phyloP scores from a whole-genome alignment of 306 rosid genomes.

The Castanea crenata region DNA sequence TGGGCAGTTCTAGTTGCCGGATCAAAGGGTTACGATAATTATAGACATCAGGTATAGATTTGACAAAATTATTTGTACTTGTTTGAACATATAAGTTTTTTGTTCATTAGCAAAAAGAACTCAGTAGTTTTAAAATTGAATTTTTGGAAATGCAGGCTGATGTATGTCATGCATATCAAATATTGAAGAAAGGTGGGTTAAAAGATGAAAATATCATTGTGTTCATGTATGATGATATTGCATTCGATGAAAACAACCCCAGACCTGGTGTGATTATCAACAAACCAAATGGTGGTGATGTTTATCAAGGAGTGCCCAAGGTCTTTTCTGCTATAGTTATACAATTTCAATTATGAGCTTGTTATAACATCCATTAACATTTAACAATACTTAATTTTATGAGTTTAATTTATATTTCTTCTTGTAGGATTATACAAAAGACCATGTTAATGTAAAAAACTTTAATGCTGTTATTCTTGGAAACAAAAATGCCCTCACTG shows the following conservation, averaged over 20 bases:
- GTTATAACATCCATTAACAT: too few relatives aligned
- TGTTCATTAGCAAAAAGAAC: too few relatives aligned
- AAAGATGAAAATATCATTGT: slow-evolving; percentile 49
- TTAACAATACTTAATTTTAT: too few relatives aligned
- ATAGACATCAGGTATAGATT: slow-evolving; percentile 33
- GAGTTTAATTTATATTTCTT: neutral
- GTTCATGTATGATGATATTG: slow-evolving; percentile 25
- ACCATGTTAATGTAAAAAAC: slow-evolving; percentile 13
- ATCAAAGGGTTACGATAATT: neutral
- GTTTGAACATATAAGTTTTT: too few relatives aligned
- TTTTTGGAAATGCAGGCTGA: slow-evolving; percentile 37
- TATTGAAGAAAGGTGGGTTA: slow-evolving; percentile 49
- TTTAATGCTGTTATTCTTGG: slow-evolving; percentile 60
- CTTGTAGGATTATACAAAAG: slow-evolving; percentile 50
- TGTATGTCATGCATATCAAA: slow-evolving; percentile 57
- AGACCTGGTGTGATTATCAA: slow-evolving; percentile 53
- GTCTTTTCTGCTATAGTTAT: too few relatives aligned
- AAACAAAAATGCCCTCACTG: slow-evolving; percentile 39
- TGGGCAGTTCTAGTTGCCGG: slow-evolving; percentile 39
- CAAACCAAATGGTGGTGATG: slow-evolving; percentile 43
- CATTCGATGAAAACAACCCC: slow-evolving; percentile 24
- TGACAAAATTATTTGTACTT: neutral
- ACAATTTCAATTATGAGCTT: too few relatives aligned
- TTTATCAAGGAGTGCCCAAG: slow-evolving; percentile 19
- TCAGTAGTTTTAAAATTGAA: too few relatives aligned